Evolutionary conservation across 2,329 filamentous ascomycete genomes (phyloP), one percentile per base, ranked within the genome.

Genomic region (Fusarium musae): DNA sequence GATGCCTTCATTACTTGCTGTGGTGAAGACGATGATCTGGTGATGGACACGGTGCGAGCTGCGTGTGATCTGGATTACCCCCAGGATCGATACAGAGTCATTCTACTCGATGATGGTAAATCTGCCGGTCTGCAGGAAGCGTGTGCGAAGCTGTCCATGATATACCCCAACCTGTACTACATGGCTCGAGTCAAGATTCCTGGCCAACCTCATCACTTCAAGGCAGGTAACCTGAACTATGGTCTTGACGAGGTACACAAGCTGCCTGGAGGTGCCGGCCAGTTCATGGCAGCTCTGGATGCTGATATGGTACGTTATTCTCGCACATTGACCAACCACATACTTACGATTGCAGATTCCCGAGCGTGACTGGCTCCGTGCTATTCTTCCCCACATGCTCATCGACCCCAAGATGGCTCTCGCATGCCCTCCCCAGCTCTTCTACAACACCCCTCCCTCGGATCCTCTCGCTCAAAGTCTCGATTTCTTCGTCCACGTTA

Each of bases 181-280:
- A 84, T 87, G 76, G 84, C 87, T 4, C 85, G 87, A 21, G 80
- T 83, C 40, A 87, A 87, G 80, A 81, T 82, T 49, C 84, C 84
- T 8, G 85, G 85, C 12, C 80, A 84, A 39, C 85, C 86, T 4
- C 84, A 88, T 73, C 87, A 89, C 77, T 91, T 89, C 83, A 92
- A 92, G 82, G 89, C 90, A 3, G 89, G 90, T 57, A 92, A 92
- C 77, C 82, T 92, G 59, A 91, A 91, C 80, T 87, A 89, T 63
- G 90, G 88, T 39, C 79, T 89, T 26, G 85, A 89, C 21, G 83
- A 85, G 61, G 83, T 85, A 9, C 82, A 83, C 21, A 76, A 80
- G n/a, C 80, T 90, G 37, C 86, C 87, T 3, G 88, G 87, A 23
- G 88, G 88, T 30, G 83, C 87, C n/a, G 84, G 84, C 44, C 84